Conservation (phyloP, 352 stramenopile species). For the Phytophthora pinifolia region DNA sequence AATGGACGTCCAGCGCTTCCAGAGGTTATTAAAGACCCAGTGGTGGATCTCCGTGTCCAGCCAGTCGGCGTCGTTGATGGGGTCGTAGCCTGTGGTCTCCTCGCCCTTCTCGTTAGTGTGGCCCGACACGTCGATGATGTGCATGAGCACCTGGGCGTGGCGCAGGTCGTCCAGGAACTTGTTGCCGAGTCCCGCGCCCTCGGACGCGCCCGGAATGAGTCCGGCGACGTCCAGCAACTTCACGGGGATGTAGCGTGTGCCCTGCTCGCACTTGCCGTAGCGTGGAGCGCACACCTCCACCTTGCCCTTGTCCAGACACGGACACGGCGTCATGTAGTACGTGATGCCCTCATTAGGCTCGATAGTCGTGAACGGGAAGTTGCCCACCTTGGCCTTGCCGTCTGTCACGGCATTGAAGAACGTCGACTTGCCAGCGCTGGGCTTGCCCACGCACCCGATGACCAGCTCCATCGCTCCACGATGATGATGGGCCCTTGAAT, state of each 20-base stretch:
- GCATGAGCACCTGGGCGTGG: conserved; percentile 87
- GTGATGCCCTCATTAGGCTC: conserved; percentile 89
- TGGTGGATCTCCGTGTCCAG: conserved; percentile 84
- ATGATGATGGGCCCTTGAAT: background rate
- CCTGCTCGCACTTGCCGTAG: conserved; percentile 79
- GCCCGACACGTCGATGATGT: conserved; percentile 90
- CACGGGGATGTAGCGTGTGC: conserved; percentile 76
- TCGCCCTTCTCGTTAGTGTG: conserved; percentile 91
- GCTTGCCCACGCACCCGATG: conserved; percentile 89
- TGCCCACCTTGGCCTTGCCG: conserved; percentile 85
- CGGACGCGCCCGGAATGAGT: conserved; percentile 79
- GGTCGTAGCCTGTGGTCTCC: conserved; percentile 85
- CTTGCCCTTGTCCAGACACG: conserved; percentile 67
- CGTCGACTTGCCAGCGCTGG: conserved; percentile 87
- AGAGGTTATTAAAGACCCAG: conserved; percentile 90
- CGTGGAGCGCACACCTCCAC: conserved; percentile 59
- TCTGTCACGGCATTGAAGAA: conserved; percentile 92
- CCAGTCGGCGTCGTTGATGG: conserved; percentile 89
- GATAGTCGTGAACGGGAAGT: conserved; percentile 91
- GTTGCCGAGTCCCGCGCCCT: conserved; percentile 97
- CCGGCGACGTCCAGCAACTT: conserved; percentile 86
- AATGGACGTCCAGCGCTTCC: conserved; percentile 83
- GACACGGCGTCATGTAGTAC: conserved; percentile 87
- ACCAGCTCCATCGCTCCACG: conserved; percentile 68
- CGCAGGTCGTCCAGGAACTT: conserved; percentile 96